Percentiles rank a stretch among this genome's conserved stretches.
Conservation (phyloP, 306 rosid species). For the Acacia acuminata region DNA sequence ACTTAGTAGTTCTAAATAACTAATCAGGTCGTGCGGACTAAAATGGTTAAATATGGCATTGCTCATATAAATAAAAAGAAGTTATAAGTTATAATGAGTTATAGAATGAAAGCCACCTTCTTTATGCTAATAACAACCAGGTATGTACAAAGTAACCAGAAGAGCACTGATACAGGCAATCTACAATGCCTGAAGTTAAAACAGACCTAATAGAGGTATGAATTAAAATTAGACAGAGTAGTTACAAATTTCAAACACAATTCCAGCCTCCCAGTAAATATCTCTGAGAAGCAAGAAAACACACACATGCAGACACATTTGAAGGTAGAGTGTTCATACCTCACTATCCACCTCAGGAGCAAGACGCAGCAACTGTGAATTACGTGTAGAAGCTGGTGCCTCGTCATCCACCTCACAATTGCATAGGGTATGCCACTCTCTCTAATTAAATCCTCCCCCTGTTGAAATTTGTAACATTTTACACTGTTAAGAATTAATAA, state of each 20-base stretch:
- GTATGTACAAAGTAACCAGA: conserved; percentile 16
- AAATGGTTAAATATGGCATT: background rate
- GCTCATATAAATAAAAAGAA: background rate
- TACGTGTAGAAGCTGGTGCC: conserved; percentile 51
- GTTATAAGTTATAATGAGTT: conserved; percentile 9
- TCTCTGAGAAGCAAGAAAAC: background rate
- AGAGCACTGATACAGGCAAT: conserved; percentile 9
- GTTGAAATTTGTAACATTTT: too few species aligned
- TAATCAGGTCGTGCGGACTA: background rate
- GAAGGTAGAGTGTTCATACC: conserved; percentile 18
- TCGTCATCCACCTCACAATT: too few species aligned
- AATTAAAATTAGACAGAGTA: conserved; percentile 5
- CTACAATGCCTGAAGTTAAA: conserved; percentile 1
- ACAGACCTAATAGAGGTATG: background rate
- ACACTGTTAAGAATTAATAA: too few species aligned
- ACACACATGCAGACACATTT: background rate
- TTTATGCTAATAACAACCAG: conserved; percentile 23
- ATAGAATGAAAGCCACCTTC: conserved; percentile 3
- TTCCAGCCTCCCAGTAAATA: background rate
- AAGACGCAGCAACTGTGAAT: conserved; percentile 51
- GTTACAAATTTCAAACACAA: conserved; percentile 4
- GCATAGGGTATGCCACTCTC: too few species aligned
- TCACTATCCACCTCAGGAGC: conserved; percentile 50
- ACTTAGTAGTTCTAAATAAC: background rate
- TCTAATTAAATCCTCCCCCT: too few species aligned